These are phyloP conservation scores for Arabidopsis thaliana DNA, from an alignment of 345 rosid species.

Conservation along the genomic window TAIR10.1 NC_003074.8:18848001-18848500, in stretches of 20 bases:
- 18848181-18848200: slow-evolving; percentile 62
- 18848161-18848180: slow-evolving; percentile 85
- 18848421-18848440: slow-evolving; percentile 65
- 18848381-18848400: slow-evolving; percentile 74
- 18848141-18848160: slow-evolving; percentile 60
- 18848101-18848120: background rate
- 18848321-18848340: background rate
- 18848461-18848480: slow-evolving; percentile 54
- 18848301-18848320: background rate
- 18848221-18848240: slow-evolving; percentile 70
- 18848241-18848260: slow-evolving; percentile 49
- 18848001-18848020: slow-evolving; percentile 69
- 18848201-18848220: slow-evolving; percentile 54
- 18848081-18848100: slow-evolving; percentile 30
- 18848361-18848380: slow-evolving; percentile 61
- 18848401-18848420: slow-evolving; percentile 75
- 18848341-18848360: background rate
- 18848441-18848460: slow-evolving; percentile 51
- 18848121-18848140: background rate
- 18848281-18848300: background rate
- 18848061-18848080: slow-evolving; percentile 56
- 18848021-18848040: slow-evolving; percentile 78
- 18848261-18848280: slow-evolving; percentile 63
- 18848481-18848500: slow-evolving; percentile 50
- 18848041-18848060: slow-evolving; percentile 48